These are phyloP conservation scores for Colletotrichum sp. DNA, from an alignment of 2,329 filamentous ascomycete species.

Conservation along the genomic window DNA sequence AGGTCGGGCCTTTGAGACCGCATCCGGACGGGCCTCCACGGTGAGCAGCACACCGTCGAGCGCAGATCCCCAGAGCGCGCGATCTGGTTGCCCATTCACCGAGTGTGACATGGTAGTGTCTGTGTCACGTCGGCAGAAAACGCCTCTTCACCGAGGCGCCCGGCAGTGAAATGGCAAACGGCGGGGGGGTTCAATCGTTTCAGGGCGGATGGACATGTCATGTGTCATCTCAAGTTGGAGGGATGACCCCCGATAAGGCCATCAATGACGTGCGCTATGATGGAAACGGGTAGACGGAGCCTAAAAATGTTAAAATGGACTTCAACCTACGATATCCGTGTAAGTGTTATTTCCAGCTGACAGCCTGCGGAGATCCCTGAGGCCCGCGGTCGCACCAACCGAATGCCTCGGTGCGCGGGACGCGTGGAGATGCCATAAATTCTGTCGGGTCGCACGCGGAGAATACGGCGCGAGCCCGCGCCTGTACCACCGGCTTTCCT, in stretches of 20 bases:
- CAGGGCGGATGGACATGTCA: not conserved
- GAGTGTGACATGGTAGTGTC: not conserved
- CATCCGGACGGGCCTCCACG: not conserved
- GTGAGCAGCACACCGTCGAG: not conserved
- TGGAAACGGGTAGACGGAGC: not conserved
- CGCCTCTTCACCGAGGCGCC: not conserved
- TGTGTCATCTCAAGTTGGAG: not conserved
- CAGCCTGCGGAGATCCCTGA: not conserved
- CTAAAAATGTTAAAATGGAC: not conserved
- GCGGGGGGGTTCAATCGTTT: not conserved
- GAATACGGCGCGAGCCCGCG: not conserved
- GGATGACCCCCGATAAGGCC: not conserved
- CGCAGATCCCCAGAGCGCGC: not conserved
- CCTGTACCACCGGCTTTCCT: not conserved
- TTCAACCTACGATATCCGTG: not conserved
- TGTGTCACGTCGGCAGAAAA: not conserved
- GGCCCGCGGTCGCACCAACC: not conserved
- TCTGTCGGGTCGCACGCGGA: not conserved
- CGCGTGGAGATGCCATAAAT: not conserved
- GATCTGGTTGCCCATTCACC: slow-evolving; percentile 5
- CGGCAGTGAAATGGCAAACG: not conserved
- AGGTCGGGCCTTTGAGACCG: not conserved
- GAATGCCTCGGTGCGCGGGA: not conserved
- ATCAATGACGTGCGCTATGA: not conserved
- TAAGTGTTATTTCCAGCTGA: not conserved